phyloP scores from a whole-genome alignment of 2,329 filamentous ascomycete species.

The Purpureocillium takamizusanense region DNA sequence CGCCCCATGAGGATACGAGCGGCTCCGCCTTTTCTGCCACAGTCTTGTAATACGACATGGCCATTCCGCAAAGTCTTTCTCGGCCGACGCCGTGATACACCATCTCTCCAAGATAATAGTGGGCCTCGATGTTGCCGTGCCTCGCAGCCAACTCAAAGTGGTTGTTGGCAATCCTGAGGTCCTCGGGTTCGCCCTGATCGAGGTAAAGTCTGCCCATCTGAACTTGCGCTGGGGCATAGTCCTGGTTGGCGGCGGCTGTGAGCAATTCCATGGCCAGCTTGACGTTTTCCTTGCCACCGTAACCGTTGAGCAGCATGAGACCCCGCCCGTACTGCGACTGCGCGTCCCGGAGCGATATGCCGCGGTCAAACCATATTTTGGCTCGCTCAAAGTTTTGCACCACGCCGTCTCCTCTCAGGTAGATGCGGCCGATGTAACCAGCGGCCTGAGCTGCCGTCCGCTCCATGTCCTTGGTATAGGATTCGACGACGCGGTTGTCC shows the following conservation, averaged over 20 bases:
- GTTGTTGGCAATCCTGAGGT: conserved; percentile 67
- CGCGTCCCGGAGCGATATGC: conserved; percentile 64
- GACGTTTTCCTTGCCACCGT: conserved; percentile 61
- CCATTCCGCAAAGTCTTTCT: conserved; percentile 68
- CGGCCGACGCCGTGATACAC: conserved; percentile 71
- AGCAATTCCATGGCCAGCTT: conserved; percentile 67
- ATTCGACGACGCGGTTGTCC: conserved; percentile 65
- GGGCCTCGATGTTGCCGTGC: conserved; percentile 78
- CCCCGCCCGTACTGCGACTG: conserved; percentile 80
- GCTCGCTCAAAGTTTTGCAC: conserved; percentile 71
- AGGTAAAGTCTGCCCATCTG: conserved; percentile 77
- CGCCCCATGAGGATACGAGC: conserved; percentile 67
- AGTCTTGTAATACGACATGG: conserved; percentile 73
- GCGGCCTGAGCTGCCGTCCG: conserved; percentile 76
- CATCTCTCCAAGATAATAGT: conserved; percentile 88
- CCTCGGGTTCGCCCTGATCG: conserved; percentile 64
- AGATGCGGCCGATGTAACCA: conserved; percentile 83
- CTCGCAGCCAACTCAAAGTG: conserved; percentile 84
- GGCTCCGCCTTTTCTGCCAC: conserved; percentile 67
- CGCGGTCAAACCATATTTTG: conserved; percentile 74
- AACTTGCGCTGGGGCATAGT: conserved; percentile 72
- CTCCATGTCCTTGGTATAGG: conserved; percentile 61
- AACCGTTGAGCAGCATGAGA: conserved; percentile 72
- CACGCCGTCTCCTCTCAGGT: conserved; percentile 77
- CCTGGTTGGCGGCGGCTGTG: conserved; percentile 70